These are phyloP conservation scores for Oehlia diaphana DNA, from an alignment of 192 early-diverging fungal genomes.

Conservation along the genomic window DNA sequence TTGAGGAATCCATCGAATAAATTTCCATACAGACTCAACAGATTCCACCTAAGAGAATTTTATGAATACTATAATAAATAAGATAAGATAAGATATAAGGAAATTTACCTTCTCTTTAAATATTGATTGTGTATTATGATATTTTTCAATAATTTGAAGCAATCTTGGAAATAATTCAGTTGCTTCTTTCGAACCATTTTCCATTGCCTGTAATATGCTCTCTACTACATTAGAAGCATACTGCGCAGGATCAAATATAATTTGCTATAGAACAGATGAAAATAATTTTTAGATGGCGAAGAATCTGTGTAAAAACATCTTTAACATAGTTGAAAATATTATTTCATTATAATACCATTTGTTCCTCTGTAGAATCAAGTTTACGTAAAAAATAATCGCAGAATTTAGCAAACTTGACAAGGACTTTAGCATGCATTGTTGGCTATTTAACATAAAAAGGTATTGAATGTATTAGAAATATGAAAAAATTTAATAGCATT, in stretches of 20 bases:
- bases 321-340: not conserved
- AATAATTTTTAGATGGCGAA: not conserved
- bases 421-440: not conserved
- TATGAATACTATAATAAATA: not conserved
- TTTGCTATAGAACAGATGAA: not conserved
- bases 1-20: constrained; percentile 76
- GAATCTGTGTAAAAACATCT: not conserved
- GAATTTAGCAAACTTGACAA: constrained; percentile 19
- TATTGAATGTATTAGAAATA: not conserved
- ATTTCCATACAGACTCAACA: constrained; percentile 59
- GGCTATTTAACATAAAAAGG: not conserved
- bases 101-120: constrained; percentile 40
- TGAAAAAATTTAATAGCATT: not conserved
- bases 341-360: not conserved
- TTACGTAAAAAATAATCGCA: constrained; percentile 8
- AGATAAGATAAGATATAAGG: too few species aligned
- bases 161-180: constrained; percentile 69
- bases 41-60: constrained; percentile 34
- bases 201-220: constrained; percentile 56
- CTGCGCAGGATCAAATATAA: not conserved
- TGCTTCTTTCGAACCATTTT: constrained; percentile 49
- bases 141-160: constrained; percentile 64
- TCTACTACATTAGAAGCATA: constrained; percentile 43
- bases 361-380: not conserved
- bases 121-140: constrained; percentile 34